Percentiles rank a stretch among this genome's conserved stretches.
phyloP scores from a whole-genome alignment of 176 grass and related monocot genomes.

The bread wheat (Triticum aestivum) region IWGSC_CS_RefSeq_v2.1 NC_057806.1:701775101-701775600 shows the following conservation, averaged over 20 bases:
- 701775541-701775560: slow-evolving; percentile 1
- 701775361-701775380: slow-evolving; percentile 75
- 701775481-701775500: slow-evolving; percentile 58
- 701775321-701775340: slow-evolving; percentile 10
- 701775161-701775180: slow-evolving; percentile 1
- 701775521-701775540: slow-evolving; percentile 23
- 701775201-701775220: slow-evolving; percentile 23
- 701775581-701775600: slow-evolving; percentile 60
- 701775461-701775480: slow-evolving; percentile 59
- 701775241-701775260: neutral
- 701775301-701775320: neutral
- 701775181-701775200: neutral
- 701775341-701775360: neutral
- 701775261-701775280: neutral
- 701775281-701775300: neutral
- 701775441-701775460: slow-evolving; percentile 69
- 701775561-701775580: slow-evolving; percentile 5
- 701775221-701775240: slow-evolving; percentile 11
- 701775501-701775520: slow-evolving; percentile 56
- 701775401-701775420: slow-evolving; percentile 61
- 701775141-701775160: neutral
- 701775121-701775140: neutral
- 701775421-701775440: slow-evolving; percentile 71
- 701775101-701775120: neutral
- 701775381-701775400: slow-evolving; percentile 69